These are phyloP conservation scores for Xanthoparmelia taractica DNA, from an alignment of 495 filamentous ascomycete species.

Conservation along the genomic window DNA sequence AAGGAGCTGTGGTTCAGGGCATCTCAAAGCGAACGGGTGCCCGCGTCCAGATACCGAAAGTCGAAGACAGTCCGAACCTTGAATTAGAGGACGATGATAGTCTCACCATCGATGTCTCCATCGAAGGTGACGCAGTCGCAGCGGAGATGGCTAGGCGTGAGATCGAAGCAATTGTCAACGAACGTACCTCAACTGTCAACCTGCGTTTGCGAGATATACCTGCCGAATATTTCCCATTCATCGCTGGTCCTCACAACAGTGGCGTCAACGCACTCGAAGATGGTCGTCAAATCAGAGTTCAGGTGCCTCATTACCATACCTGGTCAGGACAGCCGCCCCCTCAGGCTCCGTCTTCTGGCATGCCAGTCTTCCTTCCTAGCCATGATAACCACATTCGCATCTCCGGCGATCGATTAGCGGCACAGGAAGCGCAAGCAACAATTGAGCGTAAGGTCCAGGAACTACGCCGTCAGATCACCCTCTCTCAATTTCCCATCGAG, in stretches of 20 bases:
- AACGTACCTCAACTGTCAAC: conserved; percentile 67
- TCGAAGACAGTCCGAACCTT: conserved; percentile 47
- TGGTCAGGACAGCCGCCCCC: conserved; percentile 65
- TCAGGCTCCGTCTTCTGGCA: conserved; percentile 51
- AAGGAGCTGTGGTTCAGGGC: conserved; percentile 80
- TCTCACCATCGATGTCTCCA: conserved; percentile 68
- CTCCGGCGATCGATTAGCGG: conserved; percentile 75
- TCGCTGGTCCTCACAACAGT: conserved; percentile 71
- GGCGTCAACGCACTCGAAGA: conserved; percentile 61
- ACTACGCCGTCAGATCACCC: conserved; percentile 58
- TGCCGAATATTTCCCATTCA: conserved; percentile 90
- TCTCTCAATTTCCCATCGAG: conserved; percentile 66
- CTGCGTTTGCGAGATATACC: conserved; percentile 71
- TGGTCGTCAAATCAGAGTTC: conserved; percentile 60
- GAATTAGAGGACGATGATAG: conserved; percentile 65
- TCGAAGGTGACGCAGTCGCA: conserved; percentile 85
- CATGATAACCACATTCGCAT: conserved; percentile 67
- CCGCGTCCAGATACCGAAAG: conserved; percentile 77
- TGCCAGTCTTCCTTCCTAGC: conserved; percentile 61
- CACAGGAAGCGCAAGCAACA: conserved; percentile 66
- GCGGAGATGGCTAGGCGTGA: conserved; percentile 71
- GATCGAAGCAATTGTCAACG: conserved; percentile 76
- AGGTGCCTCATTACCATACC: conserved; percentile 71
- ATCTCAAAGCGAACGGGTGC: conserved; percentile 80
- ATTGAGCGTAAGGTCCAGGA: conserved; percentile 70